Base-by-base conservation (phyloP, 2,329 filamentous ascomycete genomes). In the Fusarium torreyae region DNA sequence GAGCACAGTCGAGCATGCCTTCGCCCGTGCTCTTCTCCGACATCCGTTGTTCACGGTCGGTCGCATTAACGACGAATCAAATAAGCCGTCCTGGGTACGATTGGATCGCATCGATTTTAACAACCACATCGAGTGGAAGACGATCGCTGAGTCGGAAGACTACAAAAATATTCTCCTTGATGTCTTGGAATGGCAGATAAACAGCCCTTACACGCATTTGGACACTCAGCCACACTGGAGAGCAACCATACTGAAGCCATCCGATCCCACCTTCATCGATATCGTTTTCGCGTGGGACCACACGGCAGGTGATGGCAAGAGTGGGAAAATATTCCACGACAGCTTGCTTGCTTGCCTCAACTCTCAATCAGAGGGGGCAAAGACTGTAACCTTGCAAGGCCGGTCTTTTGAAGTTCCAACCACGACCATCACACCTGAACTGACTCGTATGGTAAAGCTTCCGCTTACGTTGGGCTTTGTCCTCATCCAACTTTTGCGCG, bases 261-360 rank as follows among this genome's bases (percentile, higher is more conserved):
- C 10, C 31, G 22, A 39, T 3, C 7, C 26, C 8, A 40, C 42
- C 5, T 68, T 57, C 9, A 28, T 68, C 1, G 66, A 68, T 11
- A 2, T 68, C 2, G 9, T 68, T 4, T 68, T 68, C 43, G 64
- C 64, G 1, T 68, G 66, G 66, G 59, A 68, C 3, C 66, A 68
- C 15, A 65, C 66, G 1, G 20, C 56, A 0, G 66, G 42, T 5
- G 66, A 68, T 26, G 66, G 66, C 1, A 68, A 68, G 3, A 65
- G 66, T 14, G 66, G 66, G 0, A 61, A 56, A 6, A 14, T 68
- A 0, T 68, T 68, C 3, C 59, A 65, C 1, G 39, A 61, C 1
- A 68, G 40, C 17, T 17, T 68, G 0, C 52, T 65, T 3, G 22
- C n/a, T 3, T 36, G 42, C 17, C 51, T 68, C 8, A 68, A 64